Conservation (phyloP, 2,329 filamentous ascomycete species). For the Ampelomyces quisqualis region DNA sequence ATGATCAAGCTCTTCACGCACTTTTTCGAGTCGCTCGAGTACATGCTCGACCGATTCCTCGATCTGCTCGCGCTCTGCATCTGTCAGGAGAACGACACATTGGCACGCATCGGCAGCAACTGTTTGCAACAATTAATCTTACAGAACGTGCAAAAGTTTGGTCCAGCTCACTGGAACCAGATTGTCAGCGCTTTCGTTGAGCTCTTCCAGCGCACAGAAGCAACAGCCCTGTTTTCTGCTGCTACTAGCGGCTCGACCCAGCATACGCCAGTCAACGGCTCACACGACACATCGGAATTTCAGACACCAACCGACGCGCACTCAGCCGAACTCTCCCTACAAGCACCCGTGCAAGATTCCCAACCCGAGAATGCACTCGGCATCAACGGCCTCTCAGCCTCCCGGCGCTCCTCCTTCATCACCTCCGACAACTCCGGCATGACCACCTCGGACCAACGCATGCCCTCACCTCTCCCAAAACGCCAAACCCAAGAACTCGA, state of each 20-base stretch:
- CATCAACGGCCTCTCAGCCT: constrained; percentile 45
- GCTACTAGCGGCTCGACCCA: constrained; percentile 53
- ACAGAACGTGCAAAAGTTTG: constrained; percentile 94
- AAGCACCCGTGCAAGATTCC: constrained; percentile 31
- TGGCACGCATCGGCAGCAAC: constrained; percentile 96
- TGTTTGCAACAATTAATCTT: constrained; percentile 95
- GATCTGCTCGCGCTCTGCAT: constrained; percentile 94
- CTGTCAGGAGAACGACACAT: constrained; percentile 98
- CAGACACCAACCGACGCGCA: constrained; percentile 45
- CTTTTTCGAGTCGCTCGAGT: constrained; percentile 93
- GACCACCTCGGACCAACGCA: constrained; percentile 29
- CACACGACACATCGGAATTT: constrained; percentile 41
- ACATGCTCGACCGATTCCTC: constrained; percentile 97
- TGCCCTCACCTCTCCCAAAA: constrained; percentile 38
- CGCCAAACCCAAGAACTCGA: constrained; percentile 61
- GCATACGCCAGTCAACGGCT: constrained; percentile 54
- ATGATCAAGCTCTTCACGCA: constrained; percentile 99
- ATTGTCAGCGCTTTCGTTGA: constrained; percentile 96
- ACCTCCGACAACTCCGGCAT: constrained; percentile 30
- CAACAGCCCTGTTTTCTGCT: constrained; percentile 93
- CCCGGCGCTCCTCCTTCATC: constrained; percentile 34
- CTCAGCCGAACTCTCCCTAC: constrained; percentile 39
- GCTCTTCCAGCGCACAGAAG: constrained; percentile 90
- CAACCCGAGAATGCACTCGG: constrained; percentile 46
- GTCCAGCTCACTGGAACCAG: constrained; percentile 83